Evolutionary conservation across 176 grass and related monocot species (phyloP).

Genomic region (Puccinellia tenuiflora): DNA sequence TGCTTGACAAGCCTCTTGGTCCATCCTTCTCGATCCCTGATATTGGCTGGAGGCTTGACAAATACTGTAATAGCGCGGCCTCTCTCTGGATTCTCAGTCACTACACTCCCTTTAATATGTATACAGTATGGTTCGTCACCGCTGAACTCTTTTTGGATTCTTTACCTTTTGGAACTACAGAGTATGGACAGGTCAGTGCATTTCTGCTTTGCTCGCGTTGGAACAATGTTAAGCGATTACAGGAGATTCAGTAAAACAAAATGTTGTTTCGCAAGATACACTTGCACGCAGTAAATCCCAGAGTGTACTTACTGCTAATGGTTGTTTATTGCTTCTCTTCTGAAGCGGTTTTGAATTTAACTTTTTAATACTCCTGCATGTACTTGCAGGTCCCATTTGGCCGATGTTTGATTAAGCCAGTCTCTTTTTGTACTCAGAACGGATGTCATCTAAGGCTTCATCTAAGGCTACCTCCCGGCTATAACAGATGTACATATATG

Average conservation of each 20-base stretch:
- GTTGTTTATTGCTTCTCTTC: neutral
- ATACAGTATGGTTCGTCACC: no score
- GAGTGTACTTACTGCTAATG: neutral
- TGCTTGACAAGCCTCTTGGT: neutral
- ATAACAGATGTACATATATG: neutral
- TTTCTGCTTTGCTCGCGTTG: neutral
- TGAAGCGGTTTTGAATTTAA: neutral
- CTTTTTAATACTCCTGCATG: neutral
- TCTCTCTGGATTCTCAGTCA: no score
- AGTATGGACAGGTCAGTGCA: neutral
- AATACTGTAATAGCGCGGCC: no score
- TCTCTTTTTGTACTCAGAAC: neutral
- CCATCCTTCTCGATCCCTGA: neutral
- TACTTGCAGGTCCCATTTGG: neutral
- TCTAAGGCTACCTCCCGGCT: no score
- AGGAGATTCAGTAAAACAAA: no score
- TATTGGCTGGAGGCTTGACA: neutral
- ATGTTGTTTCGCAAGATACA: neutral
- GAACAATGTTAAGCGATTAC: no score
- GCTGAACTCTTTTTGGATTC: neutral
- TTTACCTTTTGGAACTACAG: neutral
- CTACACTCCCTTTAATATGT: no score
- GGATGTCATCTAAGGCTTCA: no score
- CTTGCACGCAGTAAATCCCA: neutral
- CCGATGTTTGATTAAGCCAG: neutral